Percentiles rank a stretch among this genome's conserved stretches.
Evolutionary conservation across 371 early-diverging fungal genomes (phyloP).

Genomic region (Mortierella sp.): DNA sequence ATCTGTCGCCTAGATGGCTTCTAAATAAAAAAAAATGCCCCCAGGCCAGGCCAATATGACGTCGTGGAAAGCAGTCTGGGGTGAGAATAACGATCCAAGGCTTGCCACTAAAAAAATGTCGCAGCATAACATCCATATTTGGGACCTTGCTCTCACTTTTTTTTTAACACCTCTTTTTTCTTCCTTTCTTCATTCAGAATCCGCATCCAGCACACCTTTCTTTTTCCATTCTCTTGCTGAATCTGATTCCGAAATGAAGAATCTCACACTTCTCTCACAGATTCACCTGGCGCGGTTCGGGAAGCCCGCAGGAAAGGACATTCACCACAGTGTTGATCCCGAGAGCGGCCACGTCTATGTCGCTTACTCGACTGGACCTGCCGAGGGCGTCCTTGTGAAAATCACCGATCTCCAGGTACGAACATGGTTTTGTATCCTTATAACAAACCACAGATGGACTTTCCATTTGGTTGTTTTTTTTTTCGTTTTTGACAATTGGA

Average conservation of each 20-base stretch:
- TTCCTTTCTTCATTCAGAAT: constrained; percentile 13
- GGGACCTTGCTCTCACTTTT: not conserved
- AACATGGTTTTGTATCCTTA: not conserved
- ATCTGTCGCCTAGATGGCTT: constrained; percentile 68
- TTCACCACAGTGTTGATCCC: constrained; percentile 66
- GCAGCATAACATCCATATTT: not conserved
- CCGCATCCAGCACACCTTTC: constrained; percentile 10
- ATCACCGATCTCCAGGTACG: constrained; percentile 47
- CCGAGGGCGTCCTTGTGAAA: constrained; percentile 46
- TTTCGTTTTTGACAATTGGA: not conserved
- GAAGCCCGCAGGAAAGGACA: constrained; percentile 49
- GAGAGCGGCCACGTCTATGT: constrained; percentile 66
- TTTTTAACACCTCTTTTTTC: not conserved
- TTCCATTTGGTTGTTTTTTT: not conserved
- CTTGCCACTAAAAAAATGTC: not conserved
- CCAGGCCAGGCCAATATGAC: not conserved
- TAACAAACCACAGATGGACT: not conserved
- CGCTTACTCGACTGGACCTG: constrained; percentile 61
- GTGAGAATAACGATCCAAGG: not conserved
- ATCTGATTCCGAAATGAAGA: constrained; percentile 54
- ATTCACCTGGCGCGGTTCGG: constrained; percentile 49
- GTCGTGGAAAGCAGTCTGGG: not conserved
- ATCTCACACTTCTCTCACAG: constrained; percentile 60
- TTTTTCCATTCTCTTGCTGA: constrained; percentile 4
- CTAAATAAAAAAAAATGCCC: constrained; percentile 16